Conservation (phyloP, 106 monocot species). For the Acorus gramineus region DNA sequence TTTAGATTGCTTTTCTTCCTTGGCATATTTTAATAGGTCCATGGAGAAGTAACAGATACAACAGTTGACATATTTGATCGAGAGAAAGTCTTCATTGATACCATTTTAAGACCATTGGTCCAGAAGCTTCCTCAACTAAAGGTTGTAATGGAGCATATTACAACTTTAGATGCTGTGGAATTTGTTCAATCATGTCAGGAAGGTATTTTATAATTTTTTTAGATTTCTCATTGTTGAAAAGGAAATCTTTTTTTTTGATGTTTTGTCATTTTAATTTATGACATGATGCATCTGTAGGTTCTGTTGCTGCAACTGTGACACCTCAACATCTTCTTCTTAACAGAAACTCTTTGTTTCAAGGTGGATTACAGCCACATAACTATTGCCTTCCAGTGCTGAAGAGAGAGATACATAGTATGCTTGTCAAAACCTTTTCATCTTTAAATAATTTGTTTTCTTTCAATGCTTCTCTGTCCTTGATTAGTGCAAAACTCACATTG, state of each 20-base stretch:
- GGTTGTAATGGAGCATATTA: constrained; percentile 95
- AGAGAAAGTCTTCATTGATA: constrained; percentile 79
- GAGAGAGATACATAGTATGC: constrained; percentile 88
- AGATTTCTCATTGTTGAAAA: not conserved
- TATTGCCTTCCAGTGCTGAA: constrained; percentile 94
- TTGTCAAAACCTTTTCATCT: constrained; percentile 3
- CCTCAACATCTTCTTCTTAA: constrained; percentile 95
- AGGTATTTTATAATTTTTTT: constrained; percentile 22
- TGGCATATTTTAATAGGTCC: constrained; percentile 38
- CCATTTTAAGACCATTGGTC: constrained; percentile 53
- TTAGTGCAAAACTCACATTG: too few relatives aligned
- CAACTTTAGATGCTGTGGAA: constrained; percentile 71
- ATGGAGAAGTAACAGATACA: constrained; percentile 92
- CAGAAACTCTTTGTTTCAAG: constrained; percentile 90
- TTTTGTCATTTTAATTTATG: not conserved
- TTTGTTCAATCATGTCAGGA: constrained; percentile 65
- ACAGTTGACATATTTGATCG: constrained; percentile 82
- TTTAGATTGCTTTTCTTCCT: too few relatives aligned
- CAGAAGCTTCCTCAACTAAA: constrained; percentile 72
- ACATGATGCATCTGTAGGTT: constrained; percentile 26
- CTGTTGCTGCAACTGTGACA: constrained; percentile 86
- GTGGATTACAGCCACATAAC: constrained; percentile 88
- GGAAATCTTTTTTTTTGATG: not conserved
- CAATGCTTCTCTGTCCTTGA: too few relatives aligned
- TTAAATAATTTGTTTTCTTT: not conserved